A percentile compares a stretch with the other conserved stretches of the same genome.
These are phyloP conservation scores for Cymbopogon flexuosus DNA, from an alignment of 202 grass and related monocot species.

Conservation along the genomic window DNA sequence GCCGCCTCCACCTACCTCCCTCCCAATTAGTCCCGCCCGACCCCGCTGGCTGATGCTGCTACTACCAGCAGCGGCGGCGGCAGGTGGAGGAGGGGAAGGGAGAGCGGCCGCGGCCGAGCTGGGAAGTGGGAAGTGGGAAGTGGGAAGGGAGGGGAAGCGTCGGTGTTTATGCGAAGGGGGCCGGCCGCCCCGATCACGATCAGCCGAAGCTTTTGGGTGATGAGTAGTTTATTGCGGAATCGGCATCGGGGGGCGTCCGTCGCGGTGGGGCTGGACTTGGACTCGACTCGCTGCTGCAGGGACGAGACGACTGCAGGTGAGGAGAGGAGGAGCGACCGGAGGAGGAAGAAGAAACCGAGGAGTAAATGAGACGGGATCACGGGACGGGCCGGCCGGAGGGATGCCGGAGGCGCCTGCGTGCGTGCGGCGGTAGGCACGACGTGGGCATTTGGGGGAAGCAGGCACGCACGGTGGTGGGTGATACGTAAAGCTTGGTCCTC, in stretches of 20 bases:
- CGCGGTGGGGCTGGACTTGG: background rate
- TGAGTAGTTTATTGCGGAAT: conserved; percentile 1
- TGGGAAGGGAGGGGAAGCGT: background rate
- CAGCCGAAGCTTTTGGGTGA: background rate
- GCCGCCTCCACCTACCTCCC: conserved; percentile 22
- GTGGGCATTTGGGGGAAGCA: conserved; percentile 24
- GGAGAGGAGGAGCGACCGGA: background rate
- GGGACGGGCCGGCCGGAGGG: background rate
- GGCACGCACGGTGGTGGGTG: conserved; percentile 17
- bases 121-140: background rate
- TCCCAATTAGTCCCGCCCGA: background rate
- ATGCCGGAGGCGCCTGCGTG: background rate
- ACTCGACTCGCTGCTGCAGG: background rate
- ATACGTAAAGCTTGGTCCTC: background rate
- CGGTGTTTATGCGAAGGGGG: background rate
- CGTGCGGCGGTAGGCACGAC: conserved; percentile 34
- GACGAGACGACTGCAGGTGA: no score
- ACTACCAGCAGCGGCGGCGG: background rate
- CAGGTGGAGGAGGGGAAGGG: background rate
- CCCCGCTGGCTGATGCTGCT: background rate
- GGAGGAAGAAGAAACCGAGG: conserved; percentile 20
- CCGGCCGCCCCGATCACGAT: background rate
- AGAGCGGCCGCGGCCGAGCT: background rate
- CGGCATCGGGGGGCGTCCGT: background rate
- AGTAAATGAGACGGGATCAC: no score